Percentiles rank a stretch among this genome's conserved stretches.
Evolutionary conservation across 1,284 basidiomycete genomes (phyloP).

Genomic region (Leccinum proliferum): DNA sequence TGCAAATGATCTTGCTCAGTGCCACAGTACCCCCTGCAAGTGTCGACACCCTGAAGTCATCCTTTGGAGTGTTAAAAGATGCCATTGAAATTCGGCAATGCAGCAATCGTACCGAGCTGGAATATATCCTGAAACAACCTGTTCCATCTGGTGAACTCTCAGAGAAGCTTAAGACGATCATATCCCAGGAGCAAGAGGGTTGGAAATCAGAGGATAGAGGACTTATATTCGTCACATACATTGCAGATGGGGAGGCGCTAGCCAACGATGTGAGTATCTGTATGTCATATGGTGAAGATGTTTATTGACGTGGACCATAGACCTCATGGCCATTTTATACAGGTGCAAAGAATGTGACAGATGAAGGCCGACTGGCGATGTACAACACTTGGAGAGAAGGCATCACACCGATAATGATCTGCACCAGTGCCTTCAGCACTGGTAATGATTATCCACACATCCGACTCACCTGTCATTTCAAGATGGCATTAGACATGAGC

Average conservation of each 20-base stretch:
- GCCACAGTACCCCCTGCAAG: not conserved
- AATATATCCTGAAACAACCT: not conserved
- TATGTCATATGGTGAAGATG: no score
- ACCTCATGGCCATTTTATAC: not conserved
- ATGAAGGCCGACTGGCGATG: not conserved
- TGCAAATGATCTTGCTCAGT: not conserved
- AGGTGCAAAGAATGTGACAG: not conserved
- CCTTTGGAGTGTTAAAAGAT: not conserved
- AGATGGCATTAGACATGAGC: not conserved
- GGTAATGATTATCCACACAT: not conserved
- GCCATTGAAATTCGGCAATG: not conserved
- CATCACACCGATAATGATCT: not conserved
- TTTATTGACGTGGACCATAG: not conserved
- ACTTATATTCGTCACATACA: not conserved
- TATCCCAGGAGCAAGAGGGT: no score
- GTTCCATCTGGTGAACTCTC: no score
- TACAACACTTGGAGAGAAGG: not conserved
- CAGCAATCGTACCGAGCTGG: not conserved
- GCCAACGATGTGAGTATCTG: not conserved
- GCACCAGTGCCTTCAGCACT: not conserved
- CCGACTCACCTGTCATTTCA: not conserved
- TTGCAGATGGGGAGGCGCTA: not conserved
- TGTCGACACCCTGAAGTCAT: not conserved
- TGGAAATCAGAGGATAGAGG: not conserved
- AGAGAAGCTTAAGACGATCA: no score